Percentiles rank a stretch among this genome's conserved stretches.
phyloP scores from a whole-genome alignment of 768 basidiomycete species.

The Agrocybe pediades region DNA sequence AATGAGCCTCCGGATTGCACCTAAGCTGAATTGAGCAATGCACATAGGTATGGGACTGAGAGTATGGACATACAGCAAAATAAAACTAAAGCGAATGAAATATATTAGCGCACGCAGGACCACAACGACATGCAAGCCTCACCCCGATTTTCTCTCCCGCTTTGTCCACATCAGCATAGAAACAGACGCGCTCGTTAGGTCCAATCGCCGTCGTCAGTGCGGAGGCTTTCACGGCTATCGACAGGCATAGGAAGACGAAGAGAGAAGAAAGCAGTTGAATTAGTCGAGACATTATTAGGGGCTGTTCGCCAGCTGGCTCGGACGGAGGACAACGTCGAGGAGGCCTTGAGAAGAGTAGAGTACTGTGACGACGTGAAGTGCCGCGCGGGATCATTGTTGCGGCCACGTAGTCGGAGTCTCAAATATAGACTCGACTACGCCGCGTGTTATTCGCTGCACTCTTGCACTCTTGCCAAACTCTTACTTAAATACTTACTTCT shows the following conservation, averaged over 20 bases:
- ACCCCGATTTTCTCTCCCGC: conserved; percentile 90
- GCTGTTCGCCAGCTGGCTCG: background rate
- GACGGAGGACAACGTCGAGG: conserved; percentile 15
- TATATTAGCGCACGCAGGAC: background rate
- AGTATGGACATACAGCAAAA: conserved; percentile 85
- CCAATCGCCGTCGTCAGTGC: conserved; percentile 80
- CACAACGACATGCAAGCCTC: conserved; percentile 29
- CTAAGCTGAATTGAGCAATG: conserved; percentile 34
- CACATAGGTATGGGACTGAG: background rate
- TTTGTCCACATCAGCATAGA: conserved; percentile 97
- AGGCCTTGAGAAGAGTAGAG: no score
- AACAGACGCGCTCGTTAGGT: conserved; percentile 85
- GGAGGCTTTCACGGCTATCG: conserved; percentile 44
- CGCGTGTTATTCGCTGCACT: no score
- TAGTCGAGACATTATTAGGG: conserved; percentile 29
- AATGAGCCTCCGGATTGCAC: conserved; percentile 98
- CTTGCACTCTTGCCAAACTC: no score
- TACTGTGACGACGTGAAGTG: no score
- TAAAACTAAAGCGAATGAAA: conserved; percentile 70
- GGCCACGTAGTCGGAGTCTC: no score
- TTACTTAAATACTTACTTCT: no score
- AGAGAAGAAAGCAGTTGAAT: conserved; percentile 31
- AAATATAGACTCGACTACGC: no score
- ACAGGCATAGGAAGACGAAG: conserved; percentile 37
- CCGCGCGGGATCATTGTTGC: no score